Evolutionary conservation across 2,329 filamentous ascomycete species (phyloP).

Genomic region (Trichoderma simmonsii): DNA sequence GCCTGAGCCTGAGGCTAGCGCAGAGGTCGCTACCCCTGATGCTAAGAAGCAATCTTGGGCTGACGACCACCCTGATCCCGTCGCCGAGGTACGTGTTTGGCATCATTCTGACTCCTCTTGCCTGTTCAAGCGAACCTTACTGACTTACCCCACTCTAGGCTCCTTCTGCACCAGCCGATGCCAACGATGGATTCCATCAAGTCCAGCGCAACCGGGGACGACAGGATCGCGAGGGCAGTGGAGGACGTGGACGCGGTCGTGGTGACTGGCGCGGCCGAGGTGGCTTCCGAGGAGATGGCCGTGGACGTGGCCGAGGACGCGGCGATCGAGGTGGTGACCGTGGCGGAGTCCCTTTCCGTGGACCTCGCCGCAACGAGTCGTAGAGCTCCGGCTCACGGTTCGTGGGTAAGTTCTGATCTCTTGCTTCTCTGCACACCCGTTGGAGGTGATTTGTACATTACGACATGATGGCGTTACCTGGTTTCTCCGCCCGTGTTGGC

Average conservation of each 20-base stretch:
- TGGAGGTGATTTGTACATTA: conserved; percentile 39
- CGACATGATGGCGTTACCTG: conserved; percentile 39
- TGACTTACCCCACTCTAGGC: conserved; percentile 23
- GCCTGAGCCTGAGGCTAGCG: conserved; percentile 58
- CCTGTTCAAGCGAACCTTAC: not conserved
- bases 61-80: conserved; percentile 66
- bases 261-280: conserved; percentile 52
- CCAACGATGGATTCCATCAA: conserved; percentile 68
- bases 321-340: conserved; percentile 35
- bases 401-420: conserved; percentile 27
- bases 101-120: not conserved
- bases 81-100: conserved; percentile 39
- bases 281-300: conserved; percentile 47
- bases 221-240: conserved; percentile 50
- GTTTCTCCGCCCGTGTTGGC: conserved; percentile 26
- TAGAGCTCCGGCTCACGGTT: conserved; percentile 30
- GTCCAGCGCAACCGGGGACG: conserved; percentile 61
- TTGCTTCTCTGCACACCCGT: conserved; percentile 31
- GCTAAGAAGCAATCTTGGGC: conserved; percentile 70
- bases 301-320: conserved; percentile 38
- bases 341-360: conserved; percentile 34
- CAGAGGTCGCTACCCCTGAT: conserved; percentile 33
- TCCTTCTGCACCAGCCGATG: conserved; percentile 40
- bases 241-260: conserved; percentile 43
- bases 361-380: conserved; percentile 39